Evolutionary conservation across 176 grass and related monocot species (phyloP).

Genomic region (Triticum dicoccoides): DNA sequence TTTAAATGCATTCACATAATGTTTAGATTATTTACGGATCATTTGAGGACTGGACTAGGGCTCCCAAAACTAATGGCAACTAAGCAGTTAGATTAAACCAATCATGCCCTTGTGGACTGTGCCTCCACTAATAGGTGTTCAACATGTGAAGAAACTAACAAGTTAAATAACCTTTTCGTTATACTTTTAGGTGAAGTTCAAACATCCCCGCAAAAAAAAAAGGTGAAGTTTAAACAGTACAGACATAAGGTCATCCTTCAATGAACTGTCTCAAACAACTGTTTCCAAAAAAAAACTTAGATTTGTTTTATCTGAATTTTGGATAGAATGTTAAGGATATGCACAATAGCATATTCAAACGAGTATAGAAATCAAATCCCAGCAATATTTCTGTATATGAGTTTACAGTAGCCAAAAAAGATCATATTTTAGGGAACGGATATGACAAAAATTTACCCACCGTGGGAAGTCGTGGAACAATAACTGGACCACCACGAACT

Average conservation of each 20-base stretch:
- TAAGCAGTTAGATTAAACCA: slow-evolving; percentile 7
- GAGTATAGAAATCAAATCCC: background rate
- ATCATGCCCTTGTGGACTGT: background rate
- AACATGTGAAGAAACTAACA: slow-evolving; percentile 17
- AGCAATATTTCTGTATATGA: slow-evolving; percentile 7
- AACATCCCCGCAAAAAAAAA: too few species aligned
- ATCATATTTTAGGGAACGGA: background rate
- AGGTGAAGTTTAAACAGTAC: background rate
- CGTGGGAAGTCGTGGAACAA: slow-evolving; percentile 62
- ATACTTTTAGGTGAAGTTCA: background rate
- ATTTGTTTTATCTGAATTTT: slow-evolving; percentile 8
- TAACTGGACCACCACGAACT: slow-evolving; percentile 56
- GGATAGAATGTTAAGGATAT: background rate
- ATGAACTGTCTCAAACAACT: background rate
- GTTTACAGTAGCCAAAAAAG: background rate
- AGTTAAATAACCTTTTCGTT: background rate
- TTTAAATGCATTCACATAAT: background rate
- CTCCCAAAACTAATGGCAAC: slow-evolving; percentile 9
- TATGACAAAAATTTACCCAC: slow-evolving; percentile 30
- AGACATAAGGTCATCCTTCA: background rate
- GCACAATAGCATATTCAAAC: slow-evolving; percentile 8
- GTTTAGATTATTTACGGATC: background rate
- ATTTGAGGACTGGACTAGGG: background rate
- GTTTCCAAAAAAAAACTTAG: background rate
- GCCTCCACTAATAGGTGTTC: slow-evolving; percentile 3